phyloP scores from a whole-genome alignment of 176 grass and related monocot species.

The Eleusine indica region DNA sequence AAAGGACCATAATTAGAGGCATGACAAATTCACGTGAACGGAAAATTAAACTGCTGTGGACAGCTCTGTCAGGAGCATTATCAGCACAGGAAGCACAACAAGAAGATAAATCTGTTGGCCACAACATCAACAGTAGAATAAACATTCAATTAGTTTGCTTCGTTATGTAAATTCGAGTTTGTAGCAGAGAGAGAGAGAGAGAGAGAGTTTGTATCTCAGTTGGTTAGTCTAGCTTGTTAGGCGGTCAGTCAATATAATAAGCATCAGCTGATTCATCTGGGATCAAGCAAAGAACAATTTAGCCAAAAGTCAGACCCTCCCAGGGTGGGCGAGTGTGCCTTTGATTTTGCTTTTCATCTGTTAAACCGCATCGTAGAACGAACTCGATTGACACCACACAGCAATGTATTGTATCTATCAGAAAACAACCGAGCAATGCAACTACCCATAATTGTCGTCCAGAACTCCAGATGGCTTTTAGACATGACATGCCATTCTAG shows the following conservation, averaged over 20 bases:
- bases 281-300: background rate
- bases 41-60: background rate
- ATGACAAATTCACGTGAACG: background rate
- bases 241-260: background rate
- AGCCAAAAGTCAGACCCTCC: background rate
- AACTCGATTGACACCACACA: constrained; percentile 1
- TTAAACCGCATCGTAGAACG: background rate
- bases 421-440: background rate
- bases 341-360: background rate
- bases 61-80: background rate
- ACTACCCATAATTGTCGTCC: background rate
- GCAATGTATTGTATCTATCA: background rate
- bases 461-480: background rate
- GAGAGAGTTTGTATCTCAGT: background rate
- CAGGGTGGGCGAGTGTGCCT: background rate
- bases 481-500: background rate
- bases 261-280: background rate
- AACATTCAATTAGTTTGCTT: background rate
- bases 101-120: background rate
- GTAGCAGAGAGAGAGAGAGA: background rate
- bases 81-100: background rate
- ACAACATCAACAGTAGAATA: background rate
- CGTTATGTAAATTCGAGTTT: background rate
- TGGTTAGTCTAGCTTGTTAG: background rate
- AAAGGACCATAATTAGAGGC: constrained; percentile 6